Base-by-base conservation (phyloP, 1,284 basidiomycete species). In the Rhodotorula mucilaginosa region DNA sequence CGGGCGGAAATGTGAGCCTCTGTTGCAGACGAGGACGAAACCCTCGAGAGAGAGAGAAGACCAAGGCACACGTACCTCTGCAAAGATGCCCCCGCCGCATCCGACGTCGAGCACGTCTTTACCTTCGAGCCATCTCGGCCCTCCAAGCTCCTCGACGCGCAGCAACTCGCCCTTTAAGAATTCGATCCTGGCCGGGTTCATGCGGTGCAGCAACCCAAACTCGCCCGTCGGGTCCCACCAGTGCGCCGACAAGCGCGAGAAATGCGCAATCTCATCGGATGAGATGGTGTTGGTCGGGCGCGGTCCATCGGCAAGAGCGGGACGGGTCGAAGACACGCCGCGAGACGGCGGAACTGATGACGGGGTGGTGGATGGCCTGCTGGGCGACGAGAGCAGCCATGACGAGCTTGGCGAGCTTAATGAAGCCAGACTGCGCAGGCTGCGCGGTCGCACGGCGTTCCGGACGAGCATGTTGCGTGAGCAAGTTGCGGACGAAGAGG, bases 211-310 rank as follows among this genome's bases (percentile, higher is more conserved):
- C 52, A 96, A 84, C 3, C 85, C 86, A 79, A 97, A 97, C 81
- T 98, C 95, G 76, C 96, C 95, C 46, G 85, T 85, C 79, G 97
- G 92, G 81, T 97, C 89, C 97, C 97, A 99, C 97, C 97, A 99
- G 79, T 91, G 86, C 34, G 91, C 89, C 0, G 93, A 93, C 2
- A 99, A 87, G 49, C 87, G 86, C 6, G 94, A 94, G 81, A 99
- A 99, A 81, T 95, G 93, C 0, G 90, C 89, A 65, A 99, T 91
- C 81, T 98, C 95, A 65, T 86, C 85, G 1, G 85, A 79, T 79
- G 75, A 78, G 61, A 78, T 74, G 6, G 75, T 76, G 67, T 74
- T 76, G 56, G 74, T 74, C 18, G 44, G 7, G 26, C 29, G 19
- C 5, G 48, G 54, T 15, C 54, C 26, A 29, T 60, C 44, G 13